Conservation (phyloP, 345 rosid genomes). For the Corchorus olitorius region DNA sequence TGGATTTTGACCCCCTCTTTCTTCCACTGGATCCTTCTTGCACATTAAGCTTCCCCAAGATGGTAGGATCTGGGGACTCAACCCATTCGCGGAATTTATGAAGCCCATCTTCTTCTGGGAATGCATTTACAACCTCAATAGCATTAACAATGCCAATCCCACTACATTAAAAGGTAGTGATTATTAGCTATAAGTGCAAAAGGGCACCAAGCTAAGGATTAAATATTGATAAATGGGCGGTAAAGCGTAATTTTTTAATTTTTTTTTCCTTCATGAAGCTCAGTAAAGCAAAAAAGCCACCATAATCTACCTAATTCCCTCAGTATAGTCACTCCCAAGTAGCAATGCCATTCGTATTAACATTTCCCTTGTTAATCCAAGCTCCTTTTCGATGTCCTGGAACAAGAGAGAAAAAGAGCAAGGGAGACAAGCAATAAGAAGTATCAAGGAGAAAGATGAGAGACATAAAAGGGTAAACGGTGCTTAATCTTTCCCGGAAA, state of each 20-base stretch:
- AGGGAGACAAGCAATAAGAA: not conserved
- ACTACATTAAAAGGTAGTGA: slow-evolving; percentile 49
- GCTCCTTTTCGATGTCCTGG: slow-evolving; percentile 90
- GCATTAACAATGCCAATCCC: slow-evolving; percentile 99
- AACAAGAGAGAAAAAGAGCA: slow-evolving; percentile 5
- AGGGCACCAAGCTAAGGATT: not conserved
- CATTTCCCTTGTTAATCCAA: slow-evolving; percentile 83
- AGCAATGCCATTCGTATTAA: slow-evolving; percentile 90
- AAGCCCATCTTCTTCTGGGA: slow-evolving; percentile 93
- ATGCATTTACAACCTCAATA: slow-evolving; percentile 91
- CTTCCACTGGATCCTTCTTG: slow-evolving; percentile 38
- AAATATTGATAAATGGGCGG: not conserved
- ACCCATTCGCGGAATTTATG: slow-evolving; percentile 88
- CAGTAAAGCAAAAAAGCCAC: slow-evolving; percentile 10
- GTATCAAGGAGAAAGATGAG: not conserved
- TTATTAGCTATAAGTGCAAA: slow-evolving; percentile 12
- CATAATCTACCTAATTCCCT: slow-evolving; percentile 78
- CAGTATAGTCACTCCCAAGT: slow-evolving; percentile 98
- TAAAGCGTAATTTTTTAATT: not conserved
- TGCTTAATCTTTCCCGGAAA: not conserved
- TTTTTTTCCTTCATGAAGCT: slow-evolving; percentile 11
- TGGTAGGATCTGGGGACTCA: slow-evolving; percentile 95
- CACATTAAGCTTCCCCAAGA: slow-evolving; percentile 58
- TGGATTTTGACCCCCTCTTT: slow-evolving; percentile 47
- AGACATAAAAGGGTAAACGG: not conserved